Evolutionary conservation across 2,329 filamentous ascomycete genomes (phyloP).

Genomic region (Myriosclerotinia scirpicola): DNA sequence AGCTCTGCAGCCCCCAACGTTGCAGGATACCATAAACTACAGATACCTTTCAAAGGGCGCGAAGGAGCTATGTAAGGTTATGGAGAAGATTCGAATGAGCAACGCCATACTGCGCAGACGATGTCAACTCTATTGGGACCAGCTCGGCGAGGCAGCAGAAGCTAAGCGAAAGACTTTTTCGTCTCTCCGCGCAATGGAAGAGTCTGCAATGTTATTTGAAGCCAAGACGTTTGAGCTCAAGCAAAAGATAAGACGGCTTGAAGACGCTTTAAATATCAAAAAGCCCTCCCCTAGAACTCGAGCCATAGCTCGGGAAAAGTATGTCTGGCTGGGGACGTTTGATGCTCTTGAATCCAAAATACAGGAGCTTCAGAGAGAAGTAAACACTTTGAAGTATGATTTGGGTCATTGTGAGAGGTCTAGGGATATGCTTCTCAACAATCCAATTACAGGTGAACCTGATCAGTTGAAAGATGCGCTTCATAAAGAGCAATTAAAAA

Average conservation of each 20-base stretch:
- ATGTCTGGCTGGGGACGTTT: too few relatives aligned
- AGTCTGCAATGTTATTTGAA: background rate
- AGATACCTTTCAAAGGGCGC: background rate
- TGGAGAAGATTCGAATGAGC: background rate
- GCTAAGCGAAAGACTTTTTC: background rate
- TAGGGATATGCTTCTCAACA: too few relatives aligned
- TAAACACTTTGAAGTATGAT: too few relatives aligned
- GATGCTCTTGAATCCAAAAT: too few relatives aligned
- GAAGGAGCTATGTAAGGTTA: background rate
- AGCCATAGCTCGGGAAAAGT: too few relatives aligned
- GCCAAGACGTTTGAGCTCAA: background rate
- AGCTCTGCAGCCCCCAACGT: background rate
- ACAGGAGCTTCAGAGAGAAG: too few relatives aligned
- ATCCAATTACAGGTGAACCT: too few relatives aligned
- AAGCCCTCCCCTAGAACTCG: background rate
- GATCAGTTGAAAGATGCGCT: too few relatives aligned
- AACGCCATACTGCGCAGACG: background rate
- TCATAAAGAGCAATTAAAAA: too few relatives aligned
- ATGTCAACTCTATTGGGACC: background rate
- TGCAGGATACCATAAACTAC: background rate
- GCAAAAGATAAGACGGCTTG: background rate
- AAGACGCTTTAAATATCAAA: background rate
- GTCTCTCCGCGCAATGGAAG: background rate
- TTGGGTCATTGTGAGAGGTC: too few relatives aligned
- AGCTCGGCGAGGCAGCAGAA: background rate